A percentile compares a stretch with the other conserved stretches of the same genome.
These are phyloP conservation scores for Buddleja alternifolia DNA, from an alignment of 257 asterid species.

Conservation along the genomic window DNA sequence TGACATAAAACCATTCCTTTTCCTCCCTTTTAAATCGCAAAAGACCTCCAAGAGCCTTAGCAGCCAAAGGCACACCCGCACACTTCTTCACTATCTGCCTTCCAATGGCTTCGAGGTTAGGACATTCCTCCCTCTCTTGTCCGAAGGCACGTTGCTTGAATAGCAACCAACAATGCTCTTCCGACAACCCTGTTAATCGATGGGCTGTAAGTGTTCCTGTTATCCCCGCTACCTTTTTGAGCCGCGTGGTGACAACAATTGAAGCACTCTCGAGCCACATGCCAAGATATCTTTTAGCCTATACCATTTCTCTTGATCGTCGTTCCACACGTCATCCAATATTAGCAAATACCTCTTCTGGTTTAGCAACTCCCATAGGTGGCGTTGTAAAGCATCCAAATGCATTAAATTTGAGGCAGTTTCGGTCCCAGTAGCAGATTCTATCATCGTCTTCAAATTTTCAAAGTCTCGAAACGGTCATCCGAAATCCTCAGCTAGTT, in stretches of 20 bases:
- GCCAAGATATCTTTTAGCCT: conserved; percentile 13
- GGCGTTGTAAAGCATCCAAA: conserved; percentile 29
- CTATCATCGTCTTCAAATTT: conserved; percentile 38
- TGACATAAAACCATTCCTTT: conserved; percentile 35
- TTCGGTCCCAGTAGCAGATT: conserved; percentile 17
- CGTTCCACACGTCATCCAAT: conserved; percentile 48
- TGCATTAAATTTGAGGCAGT: background rate
- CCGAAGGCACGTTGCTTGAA: conserved; percentile 32
- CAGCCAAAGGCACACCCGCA: conserved; percentile 37
- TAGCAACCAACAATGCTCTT: conserved; percentile 35
- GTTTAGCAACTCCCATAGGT: conserved; percentile 26
- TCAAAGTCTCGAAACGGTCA: too few species aligned
- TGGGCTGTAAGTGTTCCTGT: conserved; percentile 32
- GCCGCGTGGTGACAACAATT: conserved; percentile 38
- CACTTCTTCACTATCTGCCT: conserved; percentile 36
- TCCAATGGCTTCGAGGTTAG: conserved; percentile 30
- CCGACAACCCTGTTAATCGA: conserved; percentile 7
- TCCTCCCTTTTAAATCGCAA: conserved; percentile 32
- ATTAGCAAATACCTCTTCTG: conserved; percentile 35
- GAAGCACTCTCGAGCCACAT: conserved; percentile 30
- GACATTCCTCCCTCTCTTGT: background rate
- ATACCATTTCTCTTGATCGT: conserved; percentile 38
- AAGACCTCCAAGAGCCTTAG: conserved; percentile 37
- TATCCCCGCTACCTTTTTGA: conserved; percentile 23
- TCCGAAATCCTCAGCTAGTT: too few species aligned